Percentiles rank a stretch among this genome's conserved stretches.
phyloP scores from a whole-genome alignment of 176 grass and related monocot genomes.

The Ananas comosus region DNA sequence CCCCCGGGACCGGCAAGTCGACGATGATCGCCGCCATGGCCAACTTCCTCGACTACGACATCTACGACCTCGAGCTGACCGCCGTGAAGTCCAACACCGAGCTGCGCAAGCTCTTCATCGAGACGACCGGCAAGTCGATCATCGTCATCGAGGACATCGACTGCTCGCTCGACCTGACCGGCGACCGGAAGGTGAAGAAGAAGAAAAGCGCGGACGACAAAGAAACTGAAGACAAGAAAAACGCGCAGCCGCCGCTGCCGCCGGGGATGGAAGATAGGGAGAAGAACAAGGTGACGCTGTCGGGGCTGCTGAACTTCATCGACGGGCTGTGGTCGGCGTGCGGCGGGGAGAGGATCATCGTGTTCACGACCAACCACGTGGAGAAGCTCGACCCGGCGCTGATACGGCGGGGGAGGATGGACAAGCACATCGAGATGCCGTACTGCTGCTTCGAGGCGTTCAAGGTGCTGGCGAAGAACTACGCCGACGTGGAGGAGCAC shows the following conservation, averaged over 20 bases:
- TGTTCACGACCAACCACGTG: conserved; percentile 23
- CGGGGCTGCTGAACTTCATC: conserved; percentile 23
- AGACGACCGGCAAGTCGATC: conserved; percentile 25
- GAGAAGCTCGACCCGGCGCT: conserved; percentile 35
- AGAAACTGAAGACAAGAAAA: not conserved
- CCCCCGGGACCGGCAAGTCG: conserved; percentile 19
- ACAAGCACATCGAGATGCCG: conserved; percentile 50
- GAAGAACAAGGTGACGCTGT: conserved; percentile 24
- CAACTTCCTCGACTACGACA: conserved; percentile 15
- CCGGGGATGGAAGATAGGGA: not conserved
- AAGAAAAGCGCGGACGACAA: not conserved
- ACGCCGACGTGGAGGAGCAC: conserved; percentile 17
- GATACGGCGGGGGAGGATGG: conserved; percentile 37
- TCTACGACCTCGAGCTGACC: conserved; percentile 22
- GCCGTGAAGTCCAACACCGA: conserved; percentile 26
- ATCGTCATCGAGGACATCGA: conserved; percentile 31
- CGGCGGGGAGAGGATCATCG: conserved; percentile 21
- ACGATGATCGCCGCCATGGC: conserved; percentile 20
- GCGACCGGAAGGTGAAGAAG: conserved; percentile 8
- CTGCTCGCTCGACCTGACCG: conserved; percentile 32
- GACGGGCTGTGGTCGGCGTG: conserved; percentile 25
- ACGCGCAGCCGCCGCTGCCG: not conserved
- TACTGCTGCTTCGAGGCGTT: conserved; percentile 34
- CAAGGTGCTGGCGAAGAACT: conserved; percentile 22
- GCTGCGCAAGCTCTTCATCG: conserved; percentile 24